These are phyloP conservation scores for Pleurostoma richardsiae DNA, from an alignment of 2,329 filamentous ascomycete genomes.

Conservation along the genomic window DNA sequence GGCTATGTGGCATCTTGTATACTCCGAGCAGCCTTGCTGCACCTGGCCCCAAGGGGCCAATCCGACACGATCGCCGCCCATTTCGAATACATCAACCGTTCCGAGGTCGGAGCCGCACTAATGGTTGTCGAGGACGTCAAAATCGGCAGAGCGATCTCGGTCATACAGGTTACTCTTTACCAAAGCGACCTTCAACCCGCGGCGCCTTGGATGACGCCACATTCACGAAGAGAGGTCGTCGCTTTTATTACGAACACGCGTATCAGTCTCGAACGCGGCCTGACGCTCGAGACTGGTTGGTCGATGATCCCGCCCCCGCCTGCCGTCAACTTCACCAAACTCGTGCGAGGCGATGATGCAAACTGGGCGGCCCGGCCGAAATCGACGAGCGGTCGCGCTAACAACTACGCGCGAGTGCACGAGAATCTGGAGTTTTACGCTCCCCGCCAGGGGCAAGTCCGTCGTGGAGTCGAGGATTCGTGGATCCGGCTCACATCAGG, in stretches of 20 bases:
- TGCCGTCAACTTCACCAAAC: too few relatives aligned
- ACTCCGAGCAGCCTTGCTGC: constrained; percentile 24
- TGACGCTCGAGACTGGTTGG: constrained; percentile 1
- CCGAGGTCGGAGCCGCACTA: constrained; percentile 27
- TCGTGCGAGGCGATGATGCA: too few relatives aligned
- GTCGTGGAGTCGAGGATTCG: constrained; percentile 4
- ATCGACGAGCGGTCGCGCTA: background rate
- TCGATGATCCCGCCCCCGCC: too few relatives aligned
- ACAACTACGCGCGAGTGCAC: background rate
- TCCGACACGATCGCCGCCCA: constrained; percentile 31
- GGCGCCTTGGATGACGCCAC: constrained; percentile 27
- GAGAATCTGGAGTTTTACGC: background rate
- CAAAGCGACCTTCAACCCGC: constrained; percentile 26
- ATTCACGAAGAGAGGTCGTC: constrained; percentile 3
- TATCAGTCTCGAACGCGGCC: background rate
- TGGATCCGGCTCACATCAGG: too few relatives aligned
- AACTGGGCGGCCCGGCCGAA: too few relatives aligned
- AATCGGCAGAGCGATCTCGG: constrained; percentile 32
- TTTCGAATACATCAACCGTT: constrained; percentile 35
- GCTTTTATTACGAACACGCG: background rate
- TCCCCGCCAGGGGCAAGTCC: background rate
- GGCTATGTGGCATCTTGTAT: constrained; percentile 38
- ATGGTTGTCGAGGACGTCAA: constrained; percentile 35
- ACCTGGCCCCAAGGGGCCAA: constrained; percentile 26
- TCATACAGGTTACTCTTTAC: constrained; percentile 34